Percentiles rank a stretch among this genome's conserved stretches.
phyloP scores from a whole-genome alignment of 129 eudicot species.

The Deinandra increscens region DNA sequence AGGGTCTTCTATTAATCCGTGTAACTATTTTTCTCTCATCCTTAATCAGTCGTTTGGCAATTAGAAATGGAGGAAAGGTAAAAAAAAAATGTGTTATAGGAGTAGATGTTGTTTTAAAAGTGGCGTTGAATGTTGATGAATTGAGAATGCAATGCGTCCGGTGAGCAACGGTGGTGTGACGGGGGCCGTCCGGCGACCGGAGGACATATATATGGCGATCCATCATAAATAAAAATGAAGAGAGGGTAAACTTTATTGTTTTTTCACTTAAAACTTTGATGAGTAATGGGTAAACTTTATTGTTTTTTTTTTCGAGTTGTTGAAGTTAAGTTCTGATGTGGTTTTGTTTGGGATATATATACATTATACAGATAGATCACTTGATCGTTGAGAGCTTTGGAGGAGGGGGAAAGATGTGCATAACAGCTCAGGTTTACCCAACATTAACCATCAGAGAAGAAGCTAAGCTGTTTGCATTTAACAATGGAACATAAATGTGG shows the following conservation, averaged over 20 bases:
- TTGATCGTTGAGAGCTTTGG: slow-evolving; percentile 72
- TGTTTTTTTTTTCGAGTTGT: neutral
- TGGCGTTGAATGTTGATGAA: neutral
- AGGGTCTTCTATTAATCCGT: too few species aligned
- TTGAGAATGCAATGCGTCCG: slow-evolving; percentile 5
- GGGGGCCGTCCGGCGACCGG: slow-evolving; percentile 29
- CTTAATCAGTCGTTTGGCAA: slow-evolving; percentile 18
- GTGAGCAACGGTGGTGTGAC: slow-evolving; percentile 30
- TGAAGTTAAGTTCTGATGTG: neutral
- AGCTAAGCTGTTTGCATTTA: slow-evolving; percentile 48
- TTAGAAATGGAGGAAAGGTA: neutral
- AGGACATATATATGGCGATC: slow-evolving; percentile 39
- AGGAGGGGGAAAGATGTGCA: slow-evolving; percentile 60
- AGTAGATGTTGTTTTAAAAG: slow-evolving; percentile 1
- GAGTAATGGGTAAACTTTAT: slow-evolving; percentile 4
- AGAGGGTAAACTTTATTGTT: too few species aligned
- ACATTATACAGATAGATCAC: slow-evolving; percentile 71
- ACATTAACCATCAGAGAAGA: slow-evolving; percentile 43
- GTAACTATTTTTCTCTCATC: too few species aligned
- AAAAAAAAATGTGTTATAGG: slow-evolving; percentile 15
- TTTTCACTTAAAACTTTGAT: slow-evolving; percentile 64
- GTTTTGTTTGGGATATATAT: neutral
- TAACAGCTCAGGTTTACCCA: slow-evolving; percentile 77
- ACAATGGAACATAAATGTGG: slow-evolving; percentile 41
- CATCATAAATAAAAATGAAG: too few species aligned